phyloP scores from a whole-genome alignment of 192 early-diverging fungal genomes.

The Phycomyces nitens region DNA sequence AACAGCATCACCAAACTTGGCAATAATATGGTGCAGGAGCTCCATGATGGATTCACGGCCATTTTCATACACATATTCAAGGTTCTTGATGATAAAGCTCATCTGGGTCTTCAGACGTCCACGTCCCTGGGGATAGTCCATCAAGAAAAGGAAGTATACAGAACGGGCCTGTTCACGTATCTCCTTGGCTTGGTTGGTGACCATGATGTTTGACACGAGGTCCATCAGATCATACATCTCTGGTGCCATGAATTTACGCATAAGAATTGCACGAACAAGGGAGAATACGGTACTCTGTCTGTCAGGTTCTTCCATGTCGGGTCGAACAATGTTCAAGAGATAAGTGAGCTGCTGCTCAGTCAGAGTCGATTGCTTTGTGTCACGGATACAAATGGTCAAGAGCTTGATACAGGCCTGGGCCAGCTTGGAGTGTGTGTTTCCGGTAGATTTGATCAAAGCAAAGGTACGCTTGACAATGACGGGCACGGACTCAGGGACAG shows the following conservation, averaged over 20 bases:
- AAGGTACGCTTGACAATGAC: conserved; percentile 79
- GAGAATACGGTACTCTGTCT: conserved; percentile 80
- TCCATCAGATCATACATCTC: conserved; percentile 95
- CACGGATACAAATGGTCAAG: conserved; percentile 76
- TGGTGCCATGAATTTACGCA: conserved; percentile 77
- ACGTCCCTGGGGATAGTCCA: conserved; percentile 93
- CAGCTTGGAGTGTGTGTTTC: conserved; percentile 60
- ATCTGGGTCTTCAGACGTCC: conserved; percentile 79
- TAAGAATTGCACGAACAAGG: conserved; percentile 83
- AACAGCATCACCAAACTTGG: conserved; percentile 74
- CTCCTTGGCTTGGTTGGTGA: conserved; percentile 76
- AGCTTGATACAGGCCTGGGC: conserved; percentile 82
- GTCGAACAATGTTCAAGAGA: conserved; percentile 73
- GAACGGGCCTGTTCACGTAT: conserved; percentile 82
- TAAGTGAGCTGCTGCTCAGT: conserved; percentile 73
- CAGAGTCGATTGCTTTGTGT: conserved; percentile 65
- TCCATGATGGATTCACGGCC: conserved; percentile 90
- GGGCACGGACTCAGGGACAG: conserved; percentile 60
- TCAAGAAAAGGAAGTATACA: conserved; percentile 83
- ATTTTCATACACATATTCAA: conserved; percentile 87
- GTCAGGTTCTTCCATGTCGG: conserved; percentile 89
- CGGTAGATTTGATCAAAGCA: conserved; percentile 60
- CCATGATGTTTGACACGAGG: conserved; percentile 74
- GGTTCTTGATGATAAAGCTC: conserved; percentile 85
- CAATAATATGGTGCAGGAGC: conserved; percentile 74